A percentile compares a stretch with the other conserved stretches of the same genome.
phyloP scores from a whole-genome alignment of 1,139 yeast species.

The Pichia sp. region DNA sequence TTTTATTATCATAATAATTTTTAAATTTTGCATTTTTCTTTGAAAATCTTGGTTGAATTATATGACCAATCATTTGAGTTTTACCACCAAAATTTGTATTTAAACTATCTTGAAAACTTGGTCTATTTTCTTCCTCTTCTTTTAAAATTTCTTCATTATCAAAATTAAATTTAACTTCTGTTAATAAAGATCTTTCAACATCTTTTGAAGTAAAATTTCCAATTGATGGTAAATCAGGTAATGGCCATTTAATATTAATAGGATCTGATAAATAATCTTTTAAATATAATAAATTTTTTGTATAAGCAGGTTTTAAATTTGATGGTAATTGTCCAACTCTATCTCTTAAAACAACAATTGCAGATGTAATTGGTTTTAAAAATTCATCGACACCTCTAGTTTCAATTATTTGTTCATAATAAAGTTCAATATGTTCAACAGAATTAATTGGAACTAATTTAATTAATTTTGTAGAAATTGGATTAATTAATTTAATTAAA shows the following conservation, averaged over 20 bases:
- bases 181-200: constrained; percentile 70
- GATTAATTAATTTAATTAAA: constrained; percentile 15
- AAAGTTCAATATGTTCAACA: constrained; percentile 61
- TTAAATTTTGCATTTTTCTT: constrained; percentile 18
- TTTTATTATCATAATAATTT: constrained; percentile 53
- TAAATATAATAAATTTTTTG: constrained; percentile 59
- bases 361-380: constrained; percentile 66
- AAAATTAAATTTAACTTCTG: constrained; percentile 66
- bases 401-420: constrained; percentile 31
- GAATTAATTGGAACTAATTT: constrained; percentile 72
- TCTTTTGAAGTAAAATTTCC: constrained; percentile 60
- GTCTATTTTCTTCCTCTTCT: constrained; percentile 26
- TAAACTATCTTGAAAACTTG: constrained; percentile 23
- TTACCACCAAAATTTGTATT: constrained; percentile 27
- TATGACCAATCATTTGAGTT: constrained; percentile 32
- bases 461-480: constrained; percentile 45
- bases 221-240: constrained; percentile 65
- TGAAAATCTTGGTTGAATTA: constrained; percentile 25
- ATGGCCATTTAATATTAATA: constrained; percentile 50
- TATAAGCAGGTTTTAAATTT: constrained; percentile 68
- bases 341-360: constrained; percentile 76
- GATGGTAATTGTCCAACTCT: constrained; percentile 81
- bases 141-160: constrained; percentile 48
- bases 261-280: constrained; percentile 43
- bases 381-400: constrained; percentile 32